Evolutionary conservation across 371 early-diverging fungal species (phyloP).

Genomic region (Haplosporangium sp.): DNA sequence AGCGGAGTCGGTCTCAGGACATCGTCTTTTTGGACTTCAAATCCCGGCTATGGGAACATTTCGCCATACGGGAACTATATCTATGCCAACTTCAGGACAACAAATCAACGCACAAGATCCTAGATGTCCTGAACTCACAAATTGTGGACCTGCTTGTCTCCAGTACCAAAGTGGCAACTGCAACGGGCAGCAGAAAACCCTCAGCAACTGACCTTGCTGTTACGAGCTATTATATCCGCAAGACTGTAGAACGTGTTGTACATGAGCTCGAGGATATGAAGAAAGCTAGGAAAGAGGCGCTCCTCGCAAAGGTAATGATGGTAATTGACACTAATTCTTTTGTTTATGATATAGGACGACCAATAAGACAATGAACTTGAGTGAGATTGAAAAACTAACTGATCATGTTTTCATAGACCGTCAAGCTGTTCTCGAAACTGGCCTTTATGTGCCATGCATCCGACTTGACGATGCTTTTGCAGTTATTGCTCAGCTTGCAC

Average conservation of each 20-base stretch:
- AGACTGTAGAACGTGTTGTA: conserved; percentile 33
- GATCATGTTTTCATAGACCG: conserved; percentile 24
- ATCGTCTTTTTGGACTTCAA: conserved; percentile 21
- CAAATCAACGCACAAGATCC: background rate
- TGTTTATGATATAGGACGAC: too few relatives aligned
- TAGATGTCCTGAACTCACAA: conserved; percentile 17
- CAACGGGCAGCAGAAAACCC: conserved; percentile 7
- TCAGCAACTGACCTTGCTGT: conserved; percentile 1
- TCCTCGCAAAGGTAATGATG: conserved; percentile 27
- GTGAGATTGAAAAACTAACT: too few relatives aligned
- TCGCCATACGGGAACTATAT: conserved; percentile 32
- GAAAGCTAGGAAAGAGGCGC: conserved; percentile 9
- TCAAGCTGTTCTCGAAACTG: conserved; percentile 39
- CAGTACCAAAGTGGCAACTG: conserved; percentile 16
- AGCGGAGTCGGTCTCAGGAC: conserved; percentile 9
- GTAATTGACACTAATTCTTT: too few relatives aligned
- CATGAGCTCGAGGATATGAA: conserved; percentile 39
- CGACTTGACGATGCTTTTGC: conserved; percentile 39
- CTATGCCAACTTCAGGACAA: conserved; percentile 8
- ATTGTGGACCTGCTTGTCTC: conserved; percentile 34
- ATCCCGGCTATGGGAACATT: conserved; percentile 26
- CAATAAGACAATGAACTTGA: too few relatives aligned
- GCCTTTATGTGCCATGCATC: conserved; percentile 37
- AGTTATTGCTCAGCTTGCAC: conserved; percentile 33
- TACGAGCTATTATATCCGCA: conserved; percentile 29